Conservation (phyloP, 805 yeast species). For the Metschnikowia corniflorae region DNA sequence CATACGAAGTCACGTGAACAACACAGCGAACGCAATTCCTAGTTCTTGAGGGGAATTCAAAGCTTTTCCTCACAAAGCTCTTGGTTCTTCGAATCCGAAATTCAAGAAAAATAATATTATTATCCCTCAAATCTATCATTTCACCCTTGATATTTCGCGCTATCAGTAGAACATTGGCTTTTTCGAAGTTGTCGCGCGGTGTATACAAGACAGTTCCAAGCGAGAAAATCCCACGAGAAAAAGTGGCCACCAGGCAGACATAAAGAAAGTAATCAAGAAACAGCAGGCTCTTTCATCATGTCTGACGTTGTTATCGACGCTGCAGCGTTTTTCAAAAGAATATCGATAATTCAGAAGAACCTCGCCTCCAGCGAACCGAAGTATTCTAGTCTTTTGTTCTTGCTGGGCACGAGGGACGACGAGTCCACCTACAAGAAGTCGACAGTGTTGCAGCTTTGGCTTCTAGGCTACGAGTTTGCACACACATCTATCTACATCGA, state of each 20-base stretch:
- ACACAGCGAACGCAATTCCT: too few species aligned
- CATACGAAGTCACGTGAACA: too few species aligned
- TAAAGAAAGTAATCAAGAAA: background rate
- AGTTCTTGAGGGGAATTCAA: too few species aligned
- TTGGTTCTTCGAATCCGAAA: too few species aligned
- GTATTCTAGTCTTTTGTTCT: slow-evolving; percentile 43
- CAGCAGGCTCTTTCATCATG: slow-evolving; percentile 33
- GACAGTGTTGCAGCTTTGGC: slow-evolving; percentile 84
- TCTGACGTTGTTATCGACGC: slow-evolving; percentile 57
- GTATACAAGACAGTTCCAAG: slow-evolving; percentile 6
- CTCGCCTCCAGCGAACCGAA: slow-evolving; percentile 21
- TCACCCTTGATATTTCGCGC: too few species aligned
- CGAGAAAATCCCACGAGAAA: slow-evolving; percentile 6
- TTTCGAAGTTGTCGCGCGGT: slow-evolving; percentile 6
- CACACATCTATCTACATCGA: slow-evolving; percentile 74
- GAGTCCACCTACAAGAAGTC: slow-evolving; percentile 89
- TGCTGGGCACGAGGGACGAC: slow-evolving; percentile 82
- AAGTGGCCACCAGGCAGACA: background rate
- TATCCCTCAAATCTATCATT: too few species aligned
- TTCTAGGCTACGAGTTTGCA: slow-evolving; percentile 93
- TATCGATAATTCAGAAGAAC: slow-evolving; percentile 38
- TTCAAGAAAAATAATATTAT: too few species aligned
- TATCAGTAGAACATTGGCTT: too few species aligned
- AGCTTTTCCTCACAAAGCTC: too few species aligned
- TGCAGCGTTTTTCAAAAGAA: slow-evolving; percentile 49